Evolutionary conservation across 805 yeast species (phyloP).

Genomic region (Starmerella vaccinii): DNA sequence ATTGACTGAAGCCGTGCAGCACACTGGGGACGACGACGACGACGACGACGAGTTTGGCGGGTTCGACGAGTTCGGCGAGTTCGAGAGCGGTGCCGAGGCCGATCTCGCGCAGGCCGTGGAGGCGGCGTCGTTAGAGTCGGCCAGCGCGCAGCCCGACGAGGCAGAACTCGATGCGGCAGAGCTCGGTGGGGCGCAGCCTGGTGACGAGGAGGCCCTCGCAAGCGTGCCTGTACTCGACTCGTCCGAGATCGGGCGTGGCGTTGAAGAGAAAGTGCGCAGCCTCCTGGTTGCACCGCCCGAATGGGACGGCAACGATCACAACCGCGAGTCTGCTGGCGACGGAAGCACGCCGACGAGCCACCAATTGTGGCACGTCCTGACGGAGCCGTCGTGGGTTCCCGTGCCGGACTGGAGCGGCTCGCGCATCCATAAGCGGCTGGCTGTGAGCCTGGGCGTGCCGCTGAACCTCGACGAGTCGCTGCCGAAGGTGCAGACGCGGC

Average conservation of each 20-base stretch:
- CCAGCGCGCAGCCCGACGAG: too few species aligned
- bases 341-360: conserved; percentile 22
- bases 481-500: conserved; percentile 25
- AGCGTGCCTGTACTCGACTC: background rate
- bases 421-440: conserved; percentile 51
- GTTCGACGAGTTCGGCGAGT: conserved; percentile 27
- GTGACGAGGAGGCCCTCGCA: background rate
- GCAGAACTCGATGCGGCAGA: background rate
- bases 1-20: too few species aligned
- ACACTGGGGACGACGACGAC: background rate
- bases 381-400: conserved; percentile 39
- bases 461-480: conserved; percentile 53
- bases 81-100: conserved; percentile 18
- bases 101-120: background rate
- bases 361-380: conserved; percentile 39
- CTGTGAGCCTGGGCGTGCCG: conserved; percentile 61
- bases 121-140: background rate
- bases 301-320: too few species aligned
- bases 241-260: background rate
- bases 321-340: background rate
- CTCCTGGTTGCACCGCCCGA: background rate
- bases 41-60: conserved; percentile 30
- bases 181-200: background rate
- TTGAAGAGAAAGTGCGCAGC: background rate
- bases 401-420: conserved; percentile 65